Conservation (phyloP, 495 filamentous ascomycete species). For the Penicillium robsamsonii region DNA sequence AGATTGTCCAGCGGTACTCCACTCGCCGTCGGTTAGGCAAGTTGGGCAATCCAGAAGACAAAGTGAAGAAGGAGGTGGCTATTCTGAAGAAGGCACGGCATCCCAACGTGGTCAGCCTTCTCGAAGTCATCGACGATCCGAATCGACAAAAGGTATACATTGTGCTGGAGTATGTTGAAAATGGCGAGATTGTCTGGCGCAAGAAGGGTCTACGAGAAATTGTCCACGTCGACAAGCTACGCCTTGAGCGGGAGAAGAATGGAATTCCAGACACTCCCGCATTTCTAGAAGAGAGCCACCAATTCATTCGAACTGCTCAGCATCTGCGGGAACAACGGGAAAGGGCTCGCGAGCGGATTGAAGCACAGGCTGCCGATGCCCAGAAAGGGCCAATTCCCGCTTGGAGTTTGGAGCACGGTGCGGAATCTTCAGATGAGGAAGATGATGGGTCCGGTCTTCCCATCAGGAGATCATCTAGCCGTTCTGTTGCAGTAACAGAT, state of each 20-base stretch:
- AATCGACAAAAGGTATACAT: constrained; percentile 97
- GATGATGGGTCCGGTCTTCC: constrained; percentile 43
- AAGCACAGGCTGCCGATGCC: constrained; percentile 47
- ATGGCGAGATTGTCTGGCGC: constrained; percentile 91
- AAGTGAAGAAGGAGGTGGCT: constrained; percentile 95
- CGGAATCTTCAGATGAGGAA: constrained; percentile 57
- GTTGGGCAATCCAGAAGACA: constrained; percentile 73
- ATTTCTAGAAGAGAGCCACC: constrained; percentile 59
- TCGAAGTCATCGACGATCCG: constrained; percentile 97
- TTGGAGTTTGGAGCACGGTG: constrained; percentile 83
- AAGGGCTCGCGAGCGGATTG: constrained; percentile 50
- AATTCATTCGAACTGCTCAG: constrained; percentile 56
- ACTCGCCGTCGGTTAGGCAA: constrained; percentile 87
- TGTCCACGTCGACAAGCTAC: constrained; percentile 73
- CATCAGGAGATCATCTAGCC: constrained; percentile 35
- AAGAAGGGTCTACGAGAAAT: constrained; percentile 78
- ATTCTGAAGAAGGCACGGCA: constrained; percentile 98
- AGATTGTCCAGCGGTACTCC: constrained; percentile 95
- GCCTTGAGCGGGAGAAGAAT: constrained; percentile 67
- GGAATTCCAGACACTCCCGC: constrained; percentile 54
- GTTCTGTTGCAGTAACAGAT: constrained; percentile 34
- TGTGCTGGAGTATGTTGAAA: constrained; percentile 89
- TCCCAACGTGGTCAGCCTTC: constrained; percentile 87
- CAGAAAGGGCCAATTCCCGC: constrained; percentile 45
- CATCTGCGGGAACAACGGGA: constrained; percentile 57